phyloP scores from a whole-genome alignment of 352 stramenopile genomes.

The Globisporangium parvum region DNA sequence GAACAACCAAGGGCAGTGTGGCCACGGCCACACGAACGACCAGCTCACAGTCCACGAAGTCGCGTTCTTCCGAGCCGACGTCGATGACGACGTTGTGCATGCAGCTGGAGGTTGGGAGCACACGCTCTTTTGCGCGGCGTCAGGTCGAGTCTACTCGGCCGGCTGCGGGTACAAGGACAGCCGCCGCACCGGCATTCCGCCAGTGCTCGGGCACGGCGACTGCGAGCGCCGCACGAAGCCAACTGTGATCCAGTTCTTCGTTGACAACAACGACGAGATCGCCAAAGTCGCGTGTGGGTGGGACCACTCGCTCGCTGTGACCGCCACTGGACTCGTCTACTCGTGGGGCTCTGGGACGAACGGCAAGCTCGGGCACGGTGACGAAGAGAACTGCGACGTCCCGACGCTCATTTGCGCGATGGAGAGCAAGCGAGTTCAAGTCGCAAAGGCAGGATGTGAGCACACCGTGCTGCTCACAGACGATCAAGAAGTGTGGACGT shows the following conservation, averaged over 20 bases:
- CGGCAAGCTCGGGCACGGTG: slow-evolving; percentile 74
- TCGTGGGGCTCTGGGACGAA: slow-evolving; percentile 80
- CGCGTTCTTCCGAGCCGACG: slow-evolving; percentile 40
- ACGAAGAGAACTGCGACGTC: slow-evolving; percentile 72
- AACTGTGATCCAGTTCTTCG: slow-evolving; percentile 38
- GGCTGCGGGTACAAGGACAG: slow-evolving; percentile 85
- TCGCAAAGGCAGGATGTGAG: slow-evolving; percentile 78
- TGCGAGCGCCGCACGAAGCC: slow-evolving; percentile 61
- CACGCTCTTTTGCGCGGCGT: slow-evolving; percentile 61
- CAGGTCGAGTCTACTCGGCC: slow-evolving; percentile 64
- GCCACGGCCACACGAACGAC: slow-evolving; percentile 73
- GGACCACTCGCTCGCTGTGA: slow-evolving; percentile 80
- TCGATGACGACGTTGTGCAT: slow-evolving; percentile 38
- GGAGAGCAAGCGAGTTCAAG: slow-evolving; percentile 40
- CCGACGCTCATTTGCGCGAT: slow-evolving; percentile 49
- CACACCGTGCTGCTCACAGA: slow-evolving; percentile 63
- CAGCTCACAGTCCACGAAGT: slow-evolving; percentile 53
- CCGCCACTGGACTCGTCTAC: slow-evolving; percentile 45
- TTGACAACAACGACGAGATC: slow-evolving; percentile 54
- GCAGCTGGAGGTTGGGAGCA: slow-evolving; percentile 79
- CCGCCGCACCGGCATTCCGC: slow-evolving; percentile 64
- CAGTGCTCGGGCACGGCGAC: slow-evolving; percentile 73
- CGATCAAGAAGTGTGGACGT: slow-evolving; percentile 68
- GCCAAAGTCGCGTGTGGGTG: slow-evolving; percentile 64
- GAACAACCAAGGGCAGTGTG: slow-evolving; percentile 84